These are phyloP conservation scores for Novakomyces olei DNA, from an alignment of 805 yeast genomes.

Conservation along the genomic window DNA sequence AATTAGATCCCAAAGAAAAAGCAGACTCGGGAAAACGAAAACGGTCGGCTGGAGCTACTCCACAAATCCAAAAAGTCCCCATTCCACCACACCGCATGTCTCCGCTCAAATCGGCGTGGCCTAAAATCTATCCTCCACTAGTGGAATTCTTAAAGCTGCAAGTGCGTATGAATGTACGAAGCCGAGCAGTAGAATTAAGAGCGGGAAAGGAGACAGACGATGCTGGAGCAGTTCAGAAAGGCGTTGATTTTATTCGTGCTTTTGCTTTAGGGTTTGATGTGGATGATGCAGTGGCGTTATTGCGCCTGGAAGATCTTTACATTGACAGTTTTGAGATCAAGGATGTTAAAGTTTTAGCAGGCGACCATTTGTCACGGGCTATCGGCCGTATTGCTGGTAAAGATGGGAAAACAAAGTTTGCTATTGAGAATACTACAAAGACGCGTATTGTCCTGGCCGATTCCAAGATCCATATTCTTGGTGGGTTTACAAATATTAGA, in stretches of 20 bases:
- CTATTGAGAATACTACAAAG: conserved; percentile 94
- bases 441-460: conserved; percentile 96
- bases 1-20: conserved; percentile 41
- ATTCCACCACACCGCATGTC: conserved; percentile 97
- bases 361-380: conserved; percentile 95
- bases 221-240: conserved; percentile 87
- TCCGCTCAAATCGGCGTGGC: conserved; percentile 77
- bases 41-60: conserved; percentile 27
- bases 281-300: conserved; percentile 86
- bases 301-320: conserved; percentile 85
- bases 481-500: conserved; percentile 90
- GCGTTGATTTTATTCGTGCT: conserved; percentile 90
- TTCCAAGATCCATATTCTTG: conserved; percentile 84
- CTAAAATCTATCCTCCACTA: conserved; percentile 82
- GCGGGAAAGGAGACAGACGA: conserved; percentile 70
- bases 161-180: conserved; percentile 80
- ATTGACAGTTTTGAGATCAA: conserved; percentile 93
- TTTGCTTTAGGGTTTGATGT: conserved; percentile 90
- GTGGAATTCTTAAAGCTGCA: conserved; percentile 88
- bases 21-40: conserved; percentile 8
- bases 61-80: conserved; percentile 70
- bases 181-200: conserved; percentile 70
- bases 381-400: conserved; percentile 99
- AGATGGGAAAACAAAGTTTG: conserved; percentile 96
- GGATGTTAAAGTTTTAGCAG: conserved; percentile 85